Percentiles rank a stretch among this genome's conserved stretches.
Conservation (phyloP, 306 rosid species). For the Casuarina equisetifolia region DNA sequence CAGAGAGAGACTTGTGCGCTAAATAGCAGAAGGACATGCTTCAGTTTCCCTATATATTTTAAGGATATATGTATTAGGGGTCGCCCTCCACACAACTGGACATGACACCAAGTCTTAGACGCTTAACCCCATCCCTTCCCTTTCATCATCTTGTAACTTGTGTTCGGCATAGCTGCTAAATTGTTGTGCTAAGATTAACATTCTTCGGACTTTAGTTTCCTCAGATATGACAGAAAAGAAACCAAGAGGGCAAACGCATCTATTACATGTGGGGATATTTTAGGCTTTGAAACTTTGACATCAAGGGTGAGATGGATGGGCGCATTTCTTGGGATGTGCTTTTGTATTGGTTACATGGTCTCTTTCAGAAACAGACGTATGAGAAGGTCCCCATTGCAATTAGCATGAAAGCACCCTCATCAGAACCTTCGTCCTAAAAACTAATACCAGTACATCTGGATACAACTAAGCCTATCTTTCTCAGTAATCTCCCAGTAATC, state of each 20-base stretch:
- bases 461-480: slow-evolving; percentile 9
- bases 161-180: neutral
- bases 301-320: neutral
- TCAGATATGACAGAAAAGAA: no score
- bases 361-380: neutral
- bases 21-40: neutral
- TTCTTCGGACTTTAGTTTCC: no score
- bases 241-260: neutral
- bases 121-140: neutral
- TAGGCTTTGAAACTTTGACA: no score
- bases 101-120: neutral
- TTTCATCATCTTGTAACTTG: slow-evolving; percentile 2
- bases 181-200: no score
- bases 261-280: neutral
- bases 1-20: slow-evolving; percentile 14
- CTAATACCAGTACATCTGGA: slow-evolving; percentile 18
- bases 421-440: slow-evolving; percentile 9
- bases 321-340: neutral
- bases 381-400: neutral
- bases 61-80: neutral
- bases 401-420: slow-evolving; percentile 1
- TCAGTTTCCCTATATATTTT: neutral
- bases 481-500: slow-evolving; percentile 21
- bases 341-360: neutral
- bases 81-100: neutral